Evolutionary conservation across 345 rosid species (phyloP).

Genomic region (Acer campestre): DNA sequence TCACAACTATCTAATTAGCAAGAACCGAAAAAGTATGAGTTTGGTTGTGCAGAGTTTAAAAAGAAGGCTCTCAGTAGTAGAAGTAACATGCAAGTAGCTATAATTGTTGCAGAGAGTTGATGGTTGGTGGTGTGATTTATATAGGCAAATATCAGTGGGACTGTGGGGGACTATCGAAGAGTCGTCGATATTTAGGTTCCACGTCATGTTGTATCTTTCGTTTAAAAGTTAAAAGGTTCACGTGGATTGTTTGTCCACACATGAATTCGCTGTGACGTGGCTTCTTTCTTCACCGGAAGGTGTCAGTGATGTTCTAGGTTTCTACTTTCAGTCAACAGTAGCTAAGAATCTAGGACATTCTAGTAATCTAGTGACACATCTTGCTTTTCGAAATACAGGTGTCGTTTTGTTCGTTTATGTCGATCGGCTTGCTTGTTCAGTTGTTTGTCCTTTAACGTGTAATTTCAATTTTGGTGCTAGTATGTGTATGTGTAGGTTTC

Average conservation of each 20-base stretch:
- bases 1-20: too few species aligned
- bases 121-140: background rate
- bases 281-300: background rate
- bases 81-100: background rate
- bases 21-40: background rate
- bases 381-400: background rate
- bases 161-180: background rate
- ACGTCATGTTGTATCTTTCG: conserved; percentile 22
- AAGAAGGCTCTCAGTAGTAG: too few species aligned
- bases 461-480: too few species aligned
- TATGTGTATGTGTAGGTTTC: too few species aligned
- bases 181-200: conserved; percentile 34
- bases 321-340: background rate
- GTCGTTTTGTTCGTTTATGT: background rate
- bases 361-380: background rate
- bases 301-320: conserved; percentile 3
- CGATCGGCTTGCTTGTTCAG: background rate
- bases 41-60: background rate
- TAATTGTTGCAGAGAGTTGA: background rate
- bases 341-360: background rate
- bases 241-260: conserved; percentile 38
- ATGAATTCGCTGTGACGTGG: conserved; percentile 36
- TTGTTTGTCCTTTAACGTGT: background rate
- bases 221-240: conserved; percentile 21
- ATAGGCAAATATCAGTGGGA: background rate